phyloP scores from a whole-genome alignment of 768 basidiomycete genomes.

The Leccinum disarticulatum region DNA sequence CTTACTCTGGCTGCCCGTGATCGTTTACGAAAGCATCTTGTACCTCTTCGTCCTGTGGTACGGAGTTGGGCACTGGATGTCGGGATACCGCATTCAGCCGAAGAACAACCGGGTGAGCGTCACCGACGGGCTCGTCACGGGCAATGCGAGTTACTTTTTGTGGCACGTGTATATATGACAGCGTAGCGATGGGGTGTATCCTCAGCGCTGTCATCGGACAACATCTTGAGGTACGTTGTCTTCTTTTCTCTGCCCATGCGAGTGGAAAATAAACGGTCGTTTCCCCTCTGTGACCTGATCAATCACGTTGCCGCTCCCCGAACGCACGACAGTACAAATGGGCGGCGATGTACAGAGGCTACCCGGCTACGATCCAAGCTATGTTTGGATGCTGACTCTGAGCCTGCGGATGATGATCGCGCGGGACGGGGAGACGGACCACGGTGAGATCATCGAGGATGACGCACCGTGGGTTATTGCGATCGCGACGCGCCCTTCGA shows the following conservation, averaged over 20 bases:
- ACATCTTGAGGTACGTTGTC: slow-evolving; percentile 3
- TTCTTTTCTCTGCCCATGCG: too few relatives aligned
- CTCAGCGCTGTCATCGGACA: neutral
- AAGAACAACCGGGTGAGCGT: neutral
- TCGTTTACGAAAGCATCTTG: slow-evolving; percentile 7
- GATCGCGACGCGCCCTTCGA: neutral
- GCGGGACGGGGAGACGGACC: slow-evolving; percentile 2
- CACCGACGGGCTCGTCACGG: neutral
- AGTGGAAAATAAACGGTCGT: neutral
- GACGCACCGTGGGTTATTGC: neutral
- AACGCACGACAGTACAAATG: neutral
- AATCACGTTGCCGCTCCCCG: too few relatives aligned
- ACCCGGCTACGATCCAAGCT: neutral
- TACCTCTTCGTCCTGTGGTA: slow-evolving; percentile 10
- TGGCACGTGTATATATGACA: neutral
- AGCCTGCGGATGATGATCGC: neutral
- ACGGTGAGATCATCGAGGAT: neutral
- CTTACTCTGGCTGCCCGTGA: slow-evolving; percentile 7
- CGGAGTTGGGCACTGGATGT: neutral
- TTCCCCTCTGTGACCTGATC: neutral
- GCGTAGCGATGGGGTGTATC: neutral
- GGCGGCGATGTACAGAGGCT: slow-evolving; percentile 6
- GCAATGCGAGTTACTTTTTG: slow-evolving; percentile 5
- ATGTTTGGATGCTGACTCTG: neutral
- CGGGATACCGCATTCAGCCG: neutral